Conservation (phyloP, 1,284 basidiomycete genomes). For the Caloboletus firmus region DNA sequence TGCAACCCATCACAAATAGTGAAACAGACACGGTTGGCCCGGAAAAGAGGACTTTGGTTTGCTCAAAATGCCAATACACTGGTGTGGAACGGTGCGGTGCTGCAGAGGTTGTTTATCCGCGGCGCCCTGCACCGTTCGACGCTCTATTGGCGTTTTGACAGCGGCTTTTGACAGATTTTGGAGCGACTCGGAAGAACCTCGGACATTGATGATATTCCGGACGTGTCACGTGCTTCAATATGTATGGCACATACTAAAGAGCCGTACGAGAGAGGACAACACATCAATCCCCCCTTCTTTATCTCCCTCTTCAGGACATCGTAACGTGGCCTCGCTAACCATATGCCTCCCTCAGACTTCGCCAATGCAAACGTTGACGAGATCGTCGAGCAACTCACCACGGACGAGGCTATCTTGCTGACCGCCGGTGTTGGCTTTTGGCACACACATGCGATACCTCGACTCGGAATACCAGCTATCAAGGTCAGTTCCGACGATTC, state of each 20-base stretch:
- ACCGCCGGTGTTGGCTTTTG: slow-evolving; percentile 75
- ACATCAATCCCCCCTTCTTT: not conserved
- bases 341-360: slow-evolving; percentile 69
- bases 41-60: too few relatives aligned
- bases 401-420: slow-evolving; percentile 68
- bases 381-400: slow-evolving; percentile 63
- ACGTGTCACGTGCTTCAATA: slow-evolving; percentile 21
- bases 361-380: slow-evolving; percentile 59
- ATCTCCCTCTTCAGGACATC: slow-evolving; percentile 7
- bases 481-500: slow-evolving; percentile 45
- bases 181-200: slow-evolving; percentile 22
- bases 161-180: not conserved
- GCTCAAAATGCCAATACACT: too few relatives aligned
- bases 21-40: too few relatives aligned
- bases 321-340: slow-evolving; percentile 1
- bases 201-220: slow-evolving; percentile 9
- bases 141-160: not conserved
- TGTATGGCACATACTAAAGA: slow-evolving; percentile 10
- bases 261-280: not conserved
- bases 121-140: not conserved
- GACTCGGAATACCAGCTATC: slow-evolving; percentile 68
- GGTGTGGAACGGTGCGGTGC: too few relatives aligned
- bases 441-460: slow-evolving; percentile 66
- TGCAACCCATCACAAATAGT: too few relatives aligned
- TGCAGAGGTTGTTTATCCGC: too few relatives aligned